These are phyloP conservation scores for Starmera caribaea DNA, from an alignment of 805 yeast species.

Conservation along the genomic window DNA sequence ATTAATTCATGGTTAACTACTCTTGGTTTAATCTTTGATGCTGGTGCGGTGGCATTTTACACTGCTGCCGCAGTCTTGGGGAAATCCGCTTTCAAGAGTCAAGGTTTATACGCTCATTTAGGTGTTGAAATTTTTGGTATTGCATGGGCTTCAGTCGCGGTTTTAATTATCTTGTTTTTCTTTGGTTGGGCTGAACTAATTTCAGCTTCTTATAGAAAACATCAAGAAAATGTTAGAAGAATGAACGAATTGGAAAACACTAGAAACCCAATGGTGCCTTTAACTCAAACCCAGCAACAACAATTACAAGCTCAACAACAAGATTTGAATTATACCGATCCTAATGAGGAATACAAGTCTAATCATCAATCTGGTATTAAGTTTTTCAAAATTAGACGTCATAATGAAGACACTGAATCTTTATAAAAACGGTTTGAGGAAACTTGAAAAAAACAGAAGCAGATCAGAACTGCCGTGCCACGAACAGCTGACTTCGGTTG, in stretches of 20 bases:
- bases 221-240: conserved; percentile 30
- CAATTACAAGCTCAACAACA: conserved; percentile 8
- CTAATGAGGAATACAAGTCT: too few relatives aligned
- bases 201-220: conserved; percentile 40
- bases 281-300: not conserved
- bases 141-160: conserved; percentile 61
- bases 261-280: too few relatives aligned
- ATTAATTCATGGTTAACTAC: conserved; percentile 42
- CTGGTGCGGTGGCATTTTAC: conserved; percentile 58
- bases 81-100: conserved; percentile 51
- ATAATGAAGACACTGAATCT: conserved; percentile 32
- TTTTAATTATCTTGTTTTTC: conserved; percentile 39
- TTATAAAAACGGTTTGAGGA: conserved; percentile 9
- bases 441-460: not conserved
- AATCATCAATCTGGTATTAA: conserved; percentile 44
- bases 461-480: conserved; percentile 4
- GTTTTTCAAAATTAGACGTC: conserved; percentile 65
- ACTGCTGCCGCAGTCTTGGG: conserved; percentile 78
- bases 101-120: conserved; percentile 33
- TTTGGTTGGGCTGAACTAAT: conserved; percentile 42
- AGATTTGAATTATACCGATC: not conserved
- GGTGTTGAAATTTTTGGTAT: conserved; percentile 54
- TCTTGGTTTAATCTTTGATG: conserved; percentile 42
- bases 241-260: conserved; percentile 10
- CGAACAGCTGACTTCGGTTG: not conserved